Evolutionary conservation across 257 asterid genomes (phyloP), one percentile per base, ranked within the genome.

Genomic region (Hygrophila difformis): DNA sequence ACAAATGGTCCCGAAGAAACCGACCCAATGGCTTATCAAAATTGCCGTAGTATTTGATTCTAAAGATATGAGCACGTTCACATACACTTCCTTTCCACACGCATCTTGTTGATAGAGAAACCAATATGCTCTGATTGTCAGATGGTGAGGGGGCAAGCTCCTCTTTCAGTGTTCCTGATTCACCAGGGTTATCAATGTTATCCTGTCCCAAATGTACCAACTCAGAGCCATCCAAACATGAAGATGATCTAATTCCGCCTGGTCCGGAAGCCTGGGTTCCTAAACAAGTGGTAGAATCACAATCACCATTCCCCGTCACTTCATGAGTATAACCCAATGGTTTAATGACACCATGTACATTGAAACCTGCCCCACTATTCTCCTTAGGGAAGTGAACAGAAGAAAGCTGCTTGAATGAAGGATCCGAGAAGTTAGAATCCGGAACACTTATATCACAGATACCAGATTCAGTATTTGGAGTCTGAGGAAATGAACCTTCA

Each of bases 21-120:
- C 85, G 72, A 59, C 92, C 94, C 74, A 83, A 67, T 34, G 93
- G 87, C 64, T 61, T 79, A 66, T 83, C 94, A 52, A 70, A 77
- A 55, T 62, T 76, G 46, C 88, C 85, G 49, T 79, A 80, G 71
- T 76, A 83, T 61, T 77, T 80, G 46, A 83, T 83, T 17, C 94
- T 78, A 43, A 74, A 70, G 28, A 83, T 76, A 70, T 77, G 94
- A 51, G 94, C 70, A 56, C 85, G 84, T 65, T 83, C 94, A 22
- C 94, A 83, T 33, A 77, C 82, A 70, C 75, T 63, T 51, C 79
- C 78, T 53, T 77, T 83, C 77, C 57, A 61, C 51, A 66, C 78
- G 65, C 94, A 79, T 41, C 87, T 72, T 18, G 85, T 67, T 40
- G 91, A 76, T 52, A 80, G 72, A 39, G 94, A 83, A 49, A 83